Percentiles rank a stretch among this genome's conserved stretches.
phyloP scores from a whole-genome alignment of 2,329 filamentous ascomycete species.

The Fusarium papillatum region DNA sequence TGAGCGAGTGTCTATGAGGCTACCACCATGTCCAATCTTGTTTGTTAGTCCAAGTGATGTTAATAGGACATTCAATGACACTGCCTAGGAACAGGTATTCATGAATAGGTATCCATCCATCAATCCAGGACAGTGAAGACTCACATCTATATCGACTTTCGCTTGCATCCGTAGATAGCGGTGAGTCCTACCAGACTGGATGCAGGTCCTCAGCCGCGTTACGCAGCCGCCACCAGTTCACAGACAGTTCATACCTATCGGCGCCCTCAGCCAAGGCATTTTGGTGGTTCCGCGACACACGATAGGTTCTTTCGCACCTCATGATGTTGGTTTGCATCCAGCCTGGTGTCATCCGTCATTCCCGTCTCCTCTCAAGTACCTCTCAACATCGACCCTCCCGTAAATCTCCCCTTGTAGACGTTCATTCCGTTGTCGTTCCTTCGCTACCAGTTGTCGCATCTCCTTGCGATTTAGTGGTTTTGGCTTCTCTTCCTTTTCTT shows the following conservation, averaged over 20 bases:
- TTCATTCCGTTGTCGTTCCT: conserved; percentile 73
- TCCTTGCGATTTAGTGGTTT: conserved; percentile 78
- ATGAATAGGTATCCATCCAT: not conserved
- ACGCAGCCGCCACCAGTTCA: not conserved
- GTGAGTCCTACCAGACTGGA: conserved; percentile 16
- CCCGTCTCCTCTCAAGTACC: conserved; percentile 71
- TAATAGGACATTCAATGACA: not conserved
- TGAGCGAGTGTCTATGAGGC: not conserved
- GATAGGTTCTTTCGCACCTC: not conserved
- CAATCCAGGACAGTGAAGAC: not conserved
- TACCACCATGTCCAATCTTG: not conserved
- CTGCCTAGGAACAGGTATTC: not conserved
- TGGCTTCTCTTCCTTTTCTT: conserved; percentile 58
- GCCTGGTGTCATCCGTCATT: conserved; percentile 32
- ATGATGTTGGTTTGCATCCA: not conserved
- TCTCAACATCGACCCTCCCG: conserved; percentile 80
- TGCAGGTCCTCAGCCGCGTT: conserved; percentile 10
- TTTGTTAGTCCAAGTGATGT: not conserved
- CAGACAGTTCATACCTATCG: not conserved
- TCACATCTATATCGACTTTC: not conserved
- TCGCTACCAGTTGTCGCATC: conserved; percentile 70
- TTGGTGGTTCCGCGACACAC: not conserved
- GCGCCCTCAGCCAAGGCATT: not conserved
- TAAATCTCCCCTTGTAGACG: conserved; percentile 80
- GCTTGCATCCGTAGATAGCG: not conserved